These are phyloP conservation scores for Vicia villosa DNA, from an alignment of 306 rosid species.

Conservation along the genomic window DNA sequence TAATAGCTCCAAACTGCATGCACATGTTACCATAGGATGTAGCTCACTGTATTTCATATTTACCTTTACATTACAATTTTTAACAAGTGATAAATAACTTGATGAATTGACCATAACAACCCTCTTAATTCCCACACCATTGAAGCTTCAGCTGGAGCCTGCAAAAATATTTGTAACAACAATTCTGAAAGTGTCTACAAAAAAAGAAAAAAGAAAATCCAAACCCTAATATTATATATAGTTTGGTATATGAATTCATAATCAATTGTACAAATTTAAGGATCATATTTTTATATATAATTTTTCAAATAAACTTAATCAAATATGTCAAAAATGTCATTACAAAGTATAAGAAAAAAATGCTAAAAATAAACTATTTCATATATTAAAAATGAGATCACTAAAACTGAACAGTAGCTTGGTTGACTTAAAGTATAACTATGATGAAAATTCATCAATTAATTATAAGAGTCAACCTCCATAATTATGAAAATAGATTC, in stretches of 20 bases:
- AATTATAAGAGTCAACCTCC: background rate
- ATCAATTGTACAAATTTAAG: background rate
- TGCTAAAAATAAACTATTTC: background rate
- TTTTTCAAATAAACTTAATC: background rate
- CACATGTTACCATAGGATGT: conserved; percentile 15
- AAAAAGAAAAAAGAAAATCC: no score
- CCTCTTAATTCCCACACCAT: conserved; percentile 4
- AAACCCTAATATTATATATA: conserved; percentile 20
- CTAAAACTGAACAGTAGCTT: background rate
- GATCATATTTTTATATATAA: background rate
- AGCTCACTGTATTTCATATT: conserved; percentile 2
- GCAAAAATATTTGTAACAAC: background rate
- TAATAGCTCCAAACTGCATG: conserved; percentile 26
- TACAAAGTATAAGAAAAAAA: no score
- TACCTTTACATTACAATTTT: conserved; percentile 16
- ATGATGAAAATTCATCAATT: conserved; percentile 11
- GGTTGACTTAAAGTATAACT: conserved; percentile 13
- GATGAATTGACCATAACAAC: background rate
- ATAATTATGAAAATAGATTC: conserved; percentile 12
- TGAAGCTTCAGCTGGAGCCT: conserved; percentile 10
- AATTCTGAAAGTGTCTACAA: background rate
- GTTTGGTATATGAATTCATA: background rate
- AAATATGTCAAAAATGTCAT: no score
- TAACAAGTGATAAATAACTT: background rate
- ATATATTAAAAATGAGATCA: conserved; percentile 5